Evolutionary conservation across 2,329 filamentous ascomycete species (phyloP), one percentile per base, ranked within the genome.

Genomic region (Calonectria ilicicola): DNA sequence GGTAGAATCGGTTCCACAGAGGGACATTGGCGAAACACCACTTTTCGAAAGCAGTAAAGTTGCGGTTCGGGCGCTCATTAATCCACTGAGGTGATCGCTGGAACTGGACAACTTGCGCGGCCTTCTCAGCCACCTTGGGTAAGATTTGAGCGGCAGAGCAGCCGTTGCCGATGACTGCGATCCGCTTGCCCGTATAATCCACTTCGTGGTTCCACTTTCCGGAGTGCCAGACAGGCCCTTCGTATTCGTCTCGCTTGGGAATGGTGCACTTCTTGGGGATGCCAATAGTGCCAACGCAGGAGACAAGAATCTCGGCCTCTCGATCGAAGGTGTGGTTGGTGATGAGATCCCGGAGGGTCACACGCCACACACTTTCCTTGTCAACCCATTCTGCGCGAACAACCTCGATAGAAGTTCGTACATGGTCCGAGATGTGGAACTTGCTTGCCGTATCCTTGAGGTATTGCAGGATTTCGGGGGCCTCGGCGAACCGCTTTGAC

Each of bases 141-240:
- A 58, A 21, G 3, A 58, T 5, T 27, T 58, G 51, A 19, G 14
- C 14, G 5, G 27, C 51, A 9, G n/a, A 47, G n/a, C 44, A 51
- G 12, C 63, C 63, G 63, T 66, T 66, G 17, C 63, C 63, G 38
- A 66, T 26, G 6, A 66, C 63, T 1, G 63, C 63, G n/a, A 66
- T 44, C 10, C 27, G n/a, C 27, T 66, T 66, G 27, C 44, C 63
- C 3, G 44, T 51, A 15, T 51, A 23, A 12, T 51, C 46, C n/a
- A 53, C 49, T 17, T 53, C 17, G 14, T 53, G 29, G 38, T 51
- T 38, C 46, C 63, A 66, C 38, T 29, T 26, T 40, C 26, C 63
- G 2, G 46, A 47, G 51, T 66, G 63, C 44, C 44, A 51, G 4
- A 53, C 26, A 14, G 29, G 27, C 9, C 63, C 63, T 42, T 66